Conservation (phyloP, 306 rosid species). For the Acacia melanoxylon region DNA sequence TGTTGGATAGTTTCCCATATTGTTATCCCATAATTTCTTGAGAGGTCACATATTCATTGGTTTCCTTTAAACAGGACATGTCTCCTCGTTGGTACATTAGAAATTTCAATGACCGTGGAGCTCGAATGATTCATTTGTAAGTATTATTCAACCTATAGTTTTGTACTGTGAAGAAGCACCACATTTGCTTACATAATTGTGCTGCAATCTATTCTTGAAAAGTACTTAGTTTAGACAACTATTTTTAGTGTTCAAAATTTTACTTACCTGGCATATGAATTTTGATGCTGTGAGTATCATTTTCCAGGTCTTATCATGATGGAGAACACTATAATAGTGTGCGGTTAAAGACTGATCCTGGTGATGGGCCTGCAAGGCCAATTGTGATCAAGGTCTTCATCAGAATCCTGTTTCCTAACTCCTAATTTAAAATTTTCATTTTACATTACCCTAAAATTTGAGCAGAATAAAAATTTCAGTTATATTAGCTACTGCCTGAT, state of each 20-base stretch:
- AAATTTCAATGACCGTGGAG: conserved; percentile 60
- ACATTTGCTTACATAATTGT: not conserved
- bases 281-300: conserved; percentile 15
- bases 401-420: conserved; percentile 7
- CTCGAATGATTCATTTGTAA: conserved; percentile 77
- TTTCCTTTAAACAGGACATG: conserved; percentile 58
- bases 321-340: conserved; percentile 88
- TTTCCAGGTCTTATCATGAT: conserved; percentile 76
- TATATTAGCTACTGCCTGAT: conserved; percentile 43
- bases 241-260: not conserved
- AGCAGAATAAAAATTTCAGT: not conserved
- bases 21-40: conserved; percentile 20
- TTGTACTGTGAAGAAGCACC: not conserved
- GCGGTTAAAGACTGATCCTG: conserved; percentile 69
- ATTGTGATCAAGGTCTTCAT: conserved; percentile 66
- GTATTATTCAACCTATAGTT: conserved; percentile 41
- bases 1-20: conserved; percentile 1
- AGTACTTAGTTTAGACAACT: not conserved
- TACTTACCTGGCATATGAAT: conserved; percentile 21
- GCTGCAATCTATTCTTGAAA: not conserved
- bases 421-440: not conserved
- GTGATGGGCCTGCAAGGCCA: conserved; percentile 72
- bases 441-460: not conserved
- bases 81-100: conserved; percentile 89
- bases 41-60: conserved; percentile 18